Percentiles rank a stretch among this genome's conserved stretches.
Conservation (phyloP, 331 rosid species). For the Telfairia occidentalis region DNA sequence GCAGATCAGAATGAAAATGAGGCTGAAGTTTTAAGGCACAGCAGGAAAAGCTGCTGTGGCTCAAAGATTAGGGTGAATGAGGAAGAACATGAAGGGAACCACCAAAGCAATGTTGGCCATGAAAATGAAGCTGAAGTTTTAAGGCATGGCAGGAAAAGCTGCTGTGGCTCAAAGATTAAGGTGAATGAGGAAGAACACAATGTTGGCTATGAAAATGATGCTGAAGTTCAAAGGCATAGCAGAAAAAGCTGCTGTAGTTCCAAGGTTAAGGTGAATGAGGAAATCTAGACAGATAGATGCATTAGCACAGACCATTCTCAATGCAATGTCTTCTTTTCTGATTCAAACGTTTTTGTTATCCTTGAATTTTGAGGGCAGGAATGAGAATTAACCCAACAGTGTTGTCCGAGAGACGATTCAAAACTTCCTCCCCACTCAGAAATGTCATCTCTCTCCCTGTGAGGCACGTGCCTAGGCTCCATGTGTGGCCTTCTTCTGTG, state of each 20-base stretch:
- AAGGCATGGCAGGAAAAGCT: slow-evolving; percentile 26
- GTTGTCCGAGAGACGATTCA: neutral
- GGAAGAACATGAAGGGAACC: slow-evolving; percentile 11
- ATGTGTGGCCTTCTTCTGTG: too few species aligned
- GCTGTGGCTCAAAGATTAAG: slow-evolving; percentile 52
- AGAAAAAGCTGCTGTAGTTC: slow-evolving; percentile 41
- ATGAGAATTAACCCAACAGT: neutral
- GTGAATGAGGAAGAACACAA: slow-evolving; percentile 1
- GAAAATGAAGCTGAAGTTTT: slow-evolving; percentile 17
- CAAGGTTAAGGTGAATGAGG: slow-evolving; percentile 31
- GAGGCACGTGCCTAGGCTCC: too few species aligned
- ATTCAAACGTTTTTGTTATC: neutral
- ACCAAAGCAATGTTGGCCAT: neutral
- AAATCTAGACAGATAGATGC: too few species aligned
- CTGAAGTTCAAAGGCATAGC: slow-evolving; percentile 21
- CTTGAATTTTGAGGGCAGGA: neutral
- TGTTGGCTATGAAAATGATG: neutral
- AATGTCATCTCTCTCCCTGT: too few species aligned
- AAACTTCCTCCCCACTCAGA: neutral
- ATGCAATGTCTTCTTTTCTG: neutral
- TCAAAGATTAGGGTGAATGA: slow-evolving; percentile 40
- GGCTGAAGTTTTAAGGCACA: slow-evolving; percentile 22
- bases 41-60: slow-evolving; percentile 42
- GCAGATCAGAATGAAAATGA: slow-evolving; percentile 5
- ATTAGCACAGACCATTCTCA: too few species aligned